These are phyloP conservation scores for Nannizzia gypsea DNA, from an alignment of 2,329 filamentous ascomycete species.

Conservation along the genomic window DNA sequence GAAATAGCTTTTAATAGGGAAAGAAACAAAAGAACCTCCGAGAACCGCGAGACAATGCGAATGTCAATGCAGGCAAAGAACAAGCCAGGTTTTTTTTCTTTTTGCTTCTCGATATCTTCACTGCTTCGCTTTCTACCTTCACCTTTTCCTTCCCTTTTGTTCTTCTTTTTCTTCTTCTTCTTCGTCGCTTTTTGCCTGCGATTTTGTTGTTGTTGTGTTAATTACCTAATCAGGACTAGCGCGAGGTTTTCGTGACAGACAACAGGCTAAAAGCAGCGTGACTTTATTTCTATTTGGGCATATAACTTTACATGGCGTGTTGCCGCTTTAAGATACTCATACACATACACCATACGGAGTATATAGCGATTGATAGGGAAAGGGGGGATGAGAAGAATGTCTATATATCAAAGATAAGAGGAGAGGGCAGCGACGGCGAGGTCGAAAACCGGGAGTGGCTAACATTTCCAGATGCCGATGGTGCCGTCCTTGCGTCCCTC, in stretches of 20 bases:
- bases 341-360: too few relatives aligned
- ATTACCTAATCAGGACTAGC: conserved; percentile 2
- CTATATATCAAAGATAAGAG: neutral
- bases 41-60: too few relatives aligned
- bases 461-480: conserved; percentile 83
- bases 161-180: neutral
- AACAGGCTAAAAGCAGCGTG: neutral
- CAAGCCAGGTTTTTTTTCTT: neutral
- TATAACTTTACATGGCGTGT: neutral
- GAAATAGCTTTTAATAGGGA: too few relatives aligned
- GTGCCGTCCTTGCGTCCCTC: conserved; percentile 81
- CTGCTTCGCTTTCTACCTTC: neutral
- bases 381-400: neutral
- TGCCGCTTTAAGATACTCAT: conserved; percentile 1
- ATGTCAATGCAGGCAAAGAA: neutral
- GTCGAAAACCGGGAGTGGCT: neutral
- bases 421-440: neutral
- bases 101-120: neutral
- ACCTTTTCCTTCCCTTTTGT: neutral
- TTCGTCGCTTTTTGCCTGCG: neutral
- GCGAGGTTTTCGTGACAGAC: neutral
- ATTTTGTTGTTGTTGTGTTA: conserved; percentile 2
- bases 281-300: neutral
- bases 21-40: too few relatives aligned
- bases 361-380: too few relatives aligned